These are phyloP conservation scores for Podaxis pistillaris DNA, from an alignment of 768 basidiomycete species.

Conservation along the genomic window DNA sequence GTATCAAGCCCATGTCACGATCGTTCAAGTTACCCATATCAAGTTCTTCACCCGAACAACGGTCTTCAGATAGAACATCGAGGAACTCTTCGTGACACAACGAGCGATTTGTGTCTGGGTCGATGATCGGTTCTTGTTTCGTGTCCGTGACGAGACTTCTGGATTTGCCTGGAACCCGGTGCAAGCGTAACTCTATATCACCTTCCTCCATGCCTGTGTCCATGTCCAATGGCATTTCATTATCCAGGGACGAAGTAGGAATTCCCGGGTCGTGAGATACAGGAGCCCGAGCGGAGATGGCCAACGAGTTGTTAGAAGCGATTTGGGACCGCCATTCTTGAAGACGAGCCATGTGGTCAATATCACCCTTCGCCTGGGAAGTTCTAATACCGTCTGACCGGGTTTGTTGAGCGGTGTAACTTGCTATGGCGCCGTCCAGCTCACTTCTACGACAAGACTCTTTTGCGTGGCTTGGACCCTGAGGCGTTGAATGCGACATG, in stretches of 20 bases:
- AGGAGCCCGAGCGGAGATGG: background rate
- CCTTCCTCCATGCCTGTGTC: background rate
- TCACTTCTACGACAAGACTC: background rate
- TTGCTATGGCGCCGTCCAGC: background rate
- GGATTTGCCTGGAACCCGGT: background rate
- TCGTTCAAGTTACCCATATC: background rate
- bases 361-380: constrained; percentile 7
- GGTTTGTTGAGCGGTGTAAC: constrained; percentile 4
- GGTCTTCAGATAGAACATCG: constrained; percentile 8
- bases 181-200: background rate
- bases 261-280: background rate
- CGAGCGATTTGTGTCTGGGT: background rate
- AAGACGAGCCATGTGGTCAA: constrained; percentile 5
- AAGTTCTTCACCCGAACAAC: constrained; percentile 2
- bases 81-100: background rate
- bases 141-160: background rate
- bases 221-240: background rate
- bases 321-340: background rate
- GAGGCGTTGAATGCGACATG: background rate
- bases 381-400: constrained; percentile 10
- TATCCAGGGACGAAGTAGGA: background rate
- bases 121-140: background rate
- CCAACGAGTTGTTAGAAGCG: background rate
- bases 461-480: background rate
- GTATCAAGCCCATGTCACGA: background rate